Conservation (phyloP, 768 basidiomycete species). For the Lactarius vividus region DNA sequence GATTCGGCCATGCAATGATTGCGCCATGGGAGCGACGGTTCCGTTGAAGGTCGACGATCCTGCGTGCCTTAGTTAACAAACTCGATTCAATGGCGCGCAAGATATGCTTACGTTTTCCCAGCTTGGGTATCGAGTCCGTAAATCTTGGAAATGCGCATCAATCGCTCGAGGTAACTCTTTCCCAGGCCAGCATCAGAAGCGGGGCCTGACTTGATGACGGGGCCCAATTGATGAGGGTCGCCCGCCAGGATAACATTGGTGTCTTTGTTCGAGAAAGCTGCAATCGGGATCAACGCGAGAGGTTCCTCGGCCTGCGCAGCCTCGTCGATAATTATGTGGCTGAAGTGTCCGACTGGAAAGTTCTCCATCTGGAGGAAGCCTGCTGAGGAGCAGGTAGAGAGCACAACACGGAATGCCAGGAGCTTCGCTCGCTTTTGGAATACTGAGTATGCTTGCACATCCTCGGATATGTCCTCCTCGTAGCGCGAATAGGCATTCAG, state of each 20-base stretch:
- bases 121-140: conserved; percentile 14
- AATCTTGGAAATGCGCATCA: conserved; percentile 39
- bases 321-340: conserved; percentile 69
- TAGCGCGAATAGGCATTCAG: conserved; percentile 55
- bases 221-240: conserved; percentile 71
- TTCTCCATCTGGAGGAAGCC: conserved; percentile 55
- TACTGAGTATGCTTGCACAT: conserved; percentile 39
- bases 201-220: conserved; percentile 57
- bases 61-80: conserved; percentile 29
- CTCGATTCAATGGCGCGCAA: not conserved
- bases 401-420: conserved; percentile 52
- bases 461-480: conserved; percentile 37
- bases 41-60: conserved; percentile 59
- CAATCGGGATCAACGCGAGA: conserved; percentile 59
- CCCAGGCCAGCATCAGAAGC: conserved; percentile 57
- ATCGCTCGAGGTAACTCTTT: conserved; percentile 58
- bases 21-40: conserved; percentile 64
- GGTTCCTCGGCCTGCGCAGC: conserved; percentile 73
- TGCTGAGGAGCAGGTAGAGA: conserved; percentile 64
- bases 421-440: conserved; percentile 35
- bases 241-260: conserved; percentile 66
- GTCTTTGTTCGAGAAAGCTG: conserved; percentile 49
- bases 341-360: conserved; percentile 58
- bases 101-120: conserved; percentile 24
- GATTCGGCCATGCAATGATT: conserved; percentile 61